A percentile compares a stretch with the other conserved stretches of the same genome.
phyloP scores from a whole-genome alignment of 202 grass and related monocot genomes.

The Musa balbisiana region DNA sequence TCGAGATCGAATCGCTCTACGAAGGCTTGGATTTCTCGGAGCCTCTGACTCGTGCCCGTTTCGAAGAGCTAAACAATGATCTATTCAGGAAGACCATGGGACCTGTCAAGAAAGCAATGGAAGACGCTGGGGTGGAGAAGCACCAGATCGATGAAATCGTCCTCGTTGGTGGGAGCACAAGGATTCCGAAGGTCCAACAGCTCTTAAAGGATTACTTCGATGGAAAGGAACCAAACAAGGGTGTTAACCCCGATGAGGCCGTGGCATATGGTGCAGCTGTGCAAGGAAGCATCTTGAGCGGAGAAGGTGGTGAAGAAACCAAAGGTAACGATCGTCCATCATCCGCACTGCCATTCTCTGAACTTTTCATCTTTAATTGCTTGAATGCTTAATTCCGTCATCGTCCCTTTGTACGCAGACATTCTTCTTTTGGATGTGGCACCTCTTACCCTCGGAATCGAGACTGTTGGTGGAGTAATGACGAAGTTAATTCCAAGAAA shows the following conservation, averaged over 20 bases:
- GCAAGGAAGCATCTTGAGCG: conserved; percentile 73
- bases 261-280: conserved; percentile 61
- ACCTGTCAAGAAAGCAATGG: conserved; percentile 72
- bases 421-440: conserved; percentile 69
- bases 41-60: conserved; percentile 68
- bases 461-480: conserved; percentile 61
- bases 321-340: conserved; percentile 33
- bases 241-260: conserved; percentile 76
- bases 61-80: conserved; percentile 85
- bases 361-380: too few species aligned
- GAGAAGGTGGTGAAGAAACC: conserved; percentile 52
- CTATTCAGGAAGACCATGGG: conserved; percentile 79
- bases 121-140: conserved; percentile 76
- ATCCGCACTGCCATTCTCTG: background rate
- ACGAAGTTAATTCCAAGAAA: conserved; percentile 74
- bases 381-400: too few species aligned
- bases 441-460: conserved; percentile 54
- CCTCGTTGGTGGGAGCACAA: conserved; percentile 76
- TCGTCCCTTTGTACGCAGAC: conserved; percentile 25
- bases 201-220: conserved; percentile 71
- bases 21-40: conserved; percentile 75
- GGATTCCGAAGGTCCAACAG: conserved; percentile 88
- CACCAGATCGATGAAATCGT: conserved; percentile 72
- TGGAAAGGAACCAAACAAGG: conserved; percentile 74
- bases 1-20: conserved; percentile 75